Evolutionary conservation across 129 eudicot genomes (phyloP).

Genomic region (Artemisia tridentata): DNA sequence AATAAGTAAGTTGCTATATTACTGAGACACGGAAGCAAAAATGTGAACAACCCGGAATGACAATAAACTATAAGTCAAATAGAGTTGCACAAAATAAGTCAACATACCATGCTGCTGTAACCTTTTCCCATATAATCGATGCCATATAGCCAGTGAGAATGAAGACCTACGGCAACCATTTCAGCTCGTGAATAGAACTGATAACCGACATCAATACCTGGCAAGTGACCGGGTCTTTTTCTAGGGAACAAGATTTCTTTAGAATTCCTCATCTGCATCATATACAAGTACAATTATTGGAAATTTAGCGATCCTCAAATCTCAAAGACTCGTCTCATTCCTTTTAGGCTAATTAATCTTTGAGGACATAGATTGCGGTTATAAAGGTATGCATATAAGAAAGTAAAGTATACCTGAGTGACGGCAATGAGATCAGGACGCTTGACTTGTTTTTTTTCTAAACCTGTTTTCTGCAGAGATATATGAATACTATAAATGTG

Average conservation of each 20-base stretch:
- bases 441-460: no score
- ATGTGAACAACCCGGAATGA: background rate
- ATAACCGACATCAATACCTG: conserved; percentile 51
- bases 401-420: no score
- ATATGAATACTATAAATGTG: no score
- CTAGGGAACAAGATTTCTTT: conserved; percentile 36
- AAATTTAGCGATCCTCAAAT: no score
- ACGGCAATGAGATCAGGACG: no score
- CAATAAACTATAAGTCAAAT: background rate
- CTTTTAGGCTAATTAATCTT: no score
- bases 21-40: background rate
- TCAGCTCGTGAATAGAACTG: conserved; percentile 51
- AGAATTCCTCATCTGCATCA: conserved; percentile 41
- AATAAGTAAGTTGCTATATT: background rate
- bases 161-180: conserved; percentile 59
- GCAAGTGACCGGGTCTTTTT: conserved; percentile 51
- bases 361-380: no score
- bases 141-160: conserved; percentile 45
- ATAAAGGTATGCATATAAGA: no score
- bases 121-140: conserved; percentile 45
- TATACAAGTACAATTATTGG: background rate
- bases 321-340: no score
- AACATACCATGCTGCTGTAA: conserved; percentile 18
- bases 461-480: no score
- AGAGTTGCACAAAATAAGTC: background rate